Conservation (phyloP, 257 asterid genomes). For the Salvia rosmarinus region DNA sequence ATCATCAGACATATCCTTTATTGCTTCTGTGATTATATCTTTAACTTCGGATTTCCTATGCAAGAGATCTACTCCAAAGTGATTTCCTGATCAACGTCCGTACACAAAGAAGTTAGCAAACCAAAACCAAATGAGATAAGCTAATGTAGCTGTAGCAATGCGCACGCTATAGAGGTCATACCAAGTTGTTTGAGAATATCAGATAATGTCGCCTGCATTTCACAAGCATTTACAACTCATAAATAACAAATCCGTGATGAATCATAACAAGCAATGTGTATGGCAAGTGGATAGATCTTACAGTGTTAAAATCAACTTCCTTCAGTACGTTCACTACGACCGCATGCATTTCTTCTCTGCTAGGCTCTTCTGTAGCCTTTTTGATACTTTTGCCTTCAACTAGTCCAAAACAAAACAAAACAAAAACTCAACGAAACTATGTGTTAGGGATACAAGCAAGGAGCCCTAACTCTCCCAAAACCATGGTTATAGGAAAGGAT, state of each 20-base stretch:
- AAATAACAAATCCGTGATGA: conserved; percentile 15
- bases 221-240: conserved; percentile 21
- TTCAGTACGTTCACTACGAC: conserved; percentile 65
- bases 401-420: conserved; percentile 29
- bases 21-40: conserved; percentile 78
- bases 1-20: conserved; percentile 77
- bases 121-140: not conserved
- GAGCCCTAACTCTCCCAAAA: too few species aligned
- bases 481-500: too few species aligned
- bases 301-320: conserved; percentile 80
- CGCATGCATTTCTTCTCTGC: conserved; percentile 60
- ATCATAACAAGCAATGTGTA: conserved; percentile 14
- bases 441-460: too few species aligned
- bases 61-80: conserved; percentile 62
- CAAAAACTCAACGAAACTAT: not conserved
- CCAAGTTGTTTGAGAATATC: conserved; percentile 86
- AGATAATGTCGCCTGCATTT: conserved; percentile 84
- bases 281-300: conserved; percentile 40
- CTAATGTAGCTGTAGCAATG: not conserved
- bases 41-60: conserved; percentile 80
- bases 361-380: conserved; percentile 64
- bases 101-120: conserved; percentile 30
- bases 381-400: conserved; percentile 54
- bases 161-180: conserved; percentile 38
- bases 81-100: conserved; percentile 52